Conservation (phyloP, 2,329 filamentous ascomycete species). For the Huntiella omanensis region DNA sequence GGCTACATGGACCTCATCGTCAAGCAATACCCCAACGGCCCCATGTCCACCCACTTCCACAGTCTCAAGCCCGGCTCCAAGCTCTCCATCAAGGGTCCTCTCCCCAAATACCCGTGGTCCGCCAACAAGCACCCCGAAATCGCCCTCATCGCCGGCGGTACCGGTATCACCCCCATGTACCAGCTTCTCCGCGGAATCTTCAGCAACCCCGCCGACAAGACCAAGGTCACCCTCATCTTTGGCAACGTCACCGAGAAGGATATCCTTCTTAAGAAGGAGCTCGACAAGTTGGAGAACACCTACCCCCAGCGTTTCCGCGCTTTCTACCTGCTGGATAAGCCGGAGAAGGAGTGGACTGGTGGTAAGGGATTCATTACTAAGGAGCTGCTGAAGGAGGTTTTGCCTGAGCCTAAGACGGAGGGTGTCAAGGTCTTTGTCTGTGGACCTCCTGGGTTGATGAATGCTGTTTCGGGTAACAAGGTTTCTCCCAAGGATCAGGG, state of each 20-base stretch:
- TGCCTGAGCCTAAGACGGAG: conserved; percentile 77
- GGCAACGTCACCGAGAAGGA: conserved; percentile 82
- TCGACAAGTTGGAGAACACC: conserved; percentile 75
- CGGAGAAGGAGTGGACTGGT: conserved; percentile 60
- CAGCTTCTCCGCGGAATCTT: conserved; percentile 84
- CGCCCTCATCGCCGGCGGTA: conserved; percentile 76
- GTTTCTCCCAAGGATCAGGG: conserved; percentile 86
- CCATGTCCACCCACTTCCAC: conserved; percentile 84
- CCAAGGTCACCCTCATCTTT: conserved; percentile 88
- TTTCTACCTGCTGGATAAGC: conserved; percentile 80
- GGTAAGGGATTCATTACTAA: conserved; percentile 69
- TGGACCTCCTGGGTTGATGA: conserved; percentile 83
- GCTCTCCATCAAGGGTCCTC: conserved; percentile 83
- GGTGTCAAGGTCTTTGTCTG: conserved; percentile 97
- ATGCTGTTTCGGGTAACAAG: conserved; percentile 78
- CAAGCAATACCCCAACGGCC: conserved; percentile 77
- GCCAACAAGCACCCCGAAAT: conserved; percentile 89
- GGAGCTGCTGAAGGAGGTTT: conserved; percentile 83
- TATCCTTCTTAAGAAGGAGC: conserved; percentile 75
- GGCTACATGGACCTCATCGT: conserved; percentile 79
- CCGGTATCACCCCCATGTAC: conserved; percentile 96
- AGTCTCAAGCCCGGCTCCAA: conserved; percentile 62
- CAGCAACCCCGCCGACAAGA: conserved; percentile 91
- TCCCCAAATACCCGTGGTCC: conserved; percentile 82
- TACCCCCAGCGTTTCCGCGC: conserved; percentile 89